Conservation (phyloP, 2,329 filamentous ascomycete species). For the Aspergillus pseudotamarii region DNA sequence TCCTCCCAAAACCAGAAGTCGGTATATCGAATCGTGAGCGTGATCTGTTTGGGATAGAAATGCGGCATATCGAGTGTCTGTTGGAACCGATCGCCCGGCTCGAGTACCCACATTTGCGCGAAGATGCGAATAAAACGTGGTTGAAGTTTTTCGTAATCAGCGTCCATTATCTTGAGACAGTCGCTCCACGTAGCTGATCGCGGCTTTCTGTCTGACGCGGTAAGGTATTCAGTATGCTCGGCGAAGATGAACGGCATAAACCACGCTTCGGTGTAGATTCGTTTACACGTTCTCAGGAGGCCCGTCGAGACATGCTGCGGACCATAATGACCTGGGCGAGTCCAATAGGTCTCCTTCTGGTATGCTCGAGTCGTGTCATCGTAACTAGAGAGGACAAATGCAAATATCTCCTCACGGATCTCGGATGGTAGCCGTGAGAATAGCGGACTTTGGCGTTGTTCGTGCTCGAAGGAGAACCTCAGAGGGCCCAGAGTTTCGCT, state of each 20-base stretch:
- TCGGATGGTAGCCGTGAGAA: conserved; percentile 51
- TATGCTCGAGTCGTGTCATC: conserved; percentile 36
- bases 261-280: conserved; percentile 48
- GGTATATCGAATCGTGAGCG: conserved; percentile 53
- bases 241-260: conserved; percentile 45
- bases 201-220: conserved; percentile 34
- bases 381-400: conserved; percentile 42
- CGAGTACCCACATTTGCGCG: conserved; percentile 47
- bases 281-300: conserved; percentile 49
- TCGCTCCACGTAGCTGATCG: neutral
- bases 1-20: conserved; percentile 54
- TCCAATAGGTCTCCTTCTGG: conserved; percentile 38
- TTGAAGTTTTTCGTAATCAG: conserved; percentile 28
- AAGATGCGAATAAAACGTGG: conserved; percentile 45
- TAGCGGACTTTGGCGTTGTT: conserved; percentile 25
- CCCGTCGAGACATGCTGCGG: conserved; percentile 39
- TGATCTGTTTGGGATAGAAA: conserved; percentile 42
- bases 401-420: conserved; percentile 53
- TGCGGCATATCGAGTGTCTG: conserved; percentile 28
- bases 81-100: conserved; percentile 29
- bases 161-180: conserved; percentile 20
- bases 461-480: neutral
- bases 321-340: conserved; percentile 46
- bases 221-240: conserved; percentile 47
- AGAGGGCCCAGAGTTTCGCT: neutral